Base-by-base conservation (phyloP, 2,329 filamentous ascomycete species). In the Dendrostoma leiphaemia region DNA sequence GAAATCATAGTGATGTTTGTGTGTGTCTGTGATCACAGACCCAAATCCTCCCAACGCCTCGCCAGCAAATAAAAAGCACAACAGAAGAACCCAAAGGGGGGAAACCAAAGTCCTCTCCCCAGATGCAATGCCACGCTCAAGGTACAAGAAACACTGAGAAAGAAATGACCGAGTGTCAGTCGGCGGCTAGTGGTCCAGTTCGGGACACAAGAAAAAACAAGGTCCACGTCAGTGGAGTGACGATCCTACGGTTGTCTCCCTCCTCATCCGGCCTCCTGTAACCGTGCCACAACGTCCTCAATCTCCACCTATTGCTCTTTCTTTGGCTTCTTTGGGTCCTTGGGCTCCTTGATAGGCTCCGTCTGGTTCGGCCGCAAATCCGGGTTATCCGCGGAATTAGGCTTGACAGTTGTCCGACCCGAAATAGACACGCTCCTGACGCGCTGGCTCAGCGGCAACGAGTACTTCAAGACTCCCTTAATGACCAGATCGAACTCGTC, bases 401-500 rank as follows among this genome's bases (percentile, higher is more conserved):
- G 81, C 62, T 84, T 82, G 57, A 87, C 81, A 1, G 74, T 78
- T 9, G 79, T 79, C 61, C 82, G 76, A 29, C 81, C 83, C 9
- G 82, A 80, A 41, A 87, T 83, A 7, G 80, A 76, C 8, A 82
- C 80, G 59, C 80, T 85, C 59, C 82, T 75, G 34, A 84, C 69
- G 51, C 77, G 79, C 61, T 82, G 80, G 62, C 82, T 86, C 49
- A 87, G 72, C 3, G 84, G 84, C 31, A 87, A 73, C 28, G 75
- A 82, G 65, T 99, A 99, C 66, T 92, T 91, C 62, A 99, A 78
- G 13, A 94, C 89, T 21, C 94, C 94, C 63, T 94, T 87, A 38
- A 99, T 83, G 57, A 97, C 93, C 46, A 99, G 80, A 62, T 97
- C 91, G 63, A 97, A 99, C 41, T 93, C 90, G 69, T 97, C 89